phyloP scores from a whole-genome alignment of 257 asterid genomes.

The Solanum dulcamara region DNA sequence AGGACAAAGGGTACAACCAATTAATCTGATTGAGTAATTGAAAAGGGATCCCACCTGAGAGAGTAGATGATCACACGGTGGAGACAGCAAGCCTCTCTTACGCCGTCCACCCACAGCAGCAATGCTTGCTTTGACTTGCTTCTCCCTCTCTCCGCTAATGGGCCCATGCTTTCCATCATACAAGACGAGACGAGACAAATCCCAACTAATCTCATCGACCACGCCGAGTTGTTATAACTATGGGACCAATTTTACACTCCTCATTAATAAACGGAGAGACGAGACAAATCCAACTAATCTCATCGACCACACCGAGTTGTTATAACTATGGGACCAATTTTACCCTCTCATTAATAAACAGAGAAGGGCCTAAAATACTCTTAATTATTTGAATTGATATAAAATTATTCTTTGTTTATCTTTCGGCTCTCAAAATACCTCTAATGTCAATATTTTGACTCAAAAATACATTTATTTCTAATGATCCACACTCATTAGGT shows the following conservation, averaged over 20 bases:
- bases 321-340: neutral
- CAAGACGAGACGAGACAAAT: neutral
- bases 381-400: too few species aligned
- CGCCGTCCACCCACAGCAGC: conserved; percentile 67
- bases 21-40: neutral
- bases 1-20: neutral
- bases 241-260: too few species aligned
- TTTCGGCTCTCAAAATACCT: too few species aligned
- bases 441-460: too few species aligned
- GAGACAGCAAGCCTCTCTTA: conserved; percentile 91
- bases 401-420: too few species aligned
- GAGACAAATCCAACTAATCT: neutral
- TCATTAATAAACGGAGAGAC: too few species aligned
- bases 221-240: neutral
- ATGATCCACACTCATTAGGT: too few species aligned
- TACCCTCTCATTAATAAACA: too few species aligned
- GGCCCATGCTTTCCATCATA: conserved; percentile 12
- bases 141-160: conserved; percentile 12
- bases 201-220: neutral
- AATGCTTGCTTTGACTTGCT: conserved; percentile 51
- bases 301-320: neutral
- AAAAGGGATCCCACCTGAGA: conserved; percentile 29
- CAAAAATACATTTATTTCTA: too few species aligned
- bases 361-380: too few species aligned
- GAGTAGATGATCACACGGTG: conserved; percentile 77